Conservation (phyloP, 228 moss, liverwort and hornwort species). For the Sphagnum magellanicum region DNA sequence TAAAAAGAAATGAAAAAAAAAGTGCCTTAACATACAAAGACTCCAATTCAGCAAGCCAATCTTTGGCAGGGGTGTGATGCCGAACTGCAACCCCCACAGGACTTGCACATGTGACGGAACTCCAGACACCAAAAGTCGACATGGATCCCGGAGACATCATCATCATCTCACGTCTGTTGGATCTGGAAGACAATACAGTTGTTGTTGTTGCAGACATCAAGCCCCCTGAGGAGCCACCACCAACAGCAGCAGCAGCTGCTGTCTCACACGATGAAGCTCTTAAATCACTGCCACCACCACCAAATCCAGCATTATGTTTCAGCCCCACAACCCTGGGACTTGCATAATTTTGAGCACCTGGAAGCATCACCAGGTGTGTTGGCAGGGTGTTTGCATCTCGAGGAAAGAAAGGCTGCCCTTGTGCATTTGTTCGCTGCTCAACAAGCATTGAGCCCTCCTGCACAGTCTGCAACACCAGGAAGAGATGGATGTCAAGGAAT, state of each 20-base stretch:
- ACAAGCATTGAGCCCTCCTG: constrained; percentile 64
- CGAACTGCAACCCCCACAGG: constrained; percentile 50
- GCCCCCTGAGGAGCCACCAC: constrained; percentile 14
- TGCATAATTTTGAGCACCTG: constrained; percentile 38
- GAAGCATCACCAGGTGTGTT: constrained; percentile 30
- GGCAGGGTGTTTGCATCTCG: constrained; percentile 47
- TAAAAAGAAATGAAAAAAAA: background rate
- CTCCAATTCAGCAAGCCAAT: constrained; percentile 26
- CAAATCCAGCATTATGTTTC: constrained; percentile 25
- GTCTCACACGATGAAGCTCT: constrained; percentile 38
- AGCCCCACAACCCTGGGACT: constrained; percentile 22
- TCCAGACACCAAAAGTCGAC: constrained; percentile 57
- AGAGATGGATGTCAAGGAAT: no score
- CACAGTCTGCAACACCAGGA: constrained; percentile 6
- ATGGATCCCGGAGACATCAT: constrained; percentile 48
- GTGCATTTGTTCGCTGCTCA: constrained; percentile 84
- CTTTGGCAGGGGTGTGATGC: constrained; percentile 66
- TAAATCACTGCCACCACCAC: constrained; percentile 8
- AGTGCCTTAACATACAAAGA: background rate
- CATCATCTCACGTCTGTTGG: constrained; percentile 47
- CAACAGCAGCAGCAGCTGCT: constrained; percentile 12
- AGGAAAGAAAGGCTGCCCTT: constrained; percentile 41
- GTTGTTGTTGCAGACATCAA: constrained; percentile 5
- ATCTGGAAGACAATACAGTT: constrained; percentile 8
- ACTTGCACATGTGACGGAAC: constrained; percentile 57